phyloP scores from a whole-genome alignment of 179 eudicot genomes.

The Sideroxylon spinosum region DNA sequence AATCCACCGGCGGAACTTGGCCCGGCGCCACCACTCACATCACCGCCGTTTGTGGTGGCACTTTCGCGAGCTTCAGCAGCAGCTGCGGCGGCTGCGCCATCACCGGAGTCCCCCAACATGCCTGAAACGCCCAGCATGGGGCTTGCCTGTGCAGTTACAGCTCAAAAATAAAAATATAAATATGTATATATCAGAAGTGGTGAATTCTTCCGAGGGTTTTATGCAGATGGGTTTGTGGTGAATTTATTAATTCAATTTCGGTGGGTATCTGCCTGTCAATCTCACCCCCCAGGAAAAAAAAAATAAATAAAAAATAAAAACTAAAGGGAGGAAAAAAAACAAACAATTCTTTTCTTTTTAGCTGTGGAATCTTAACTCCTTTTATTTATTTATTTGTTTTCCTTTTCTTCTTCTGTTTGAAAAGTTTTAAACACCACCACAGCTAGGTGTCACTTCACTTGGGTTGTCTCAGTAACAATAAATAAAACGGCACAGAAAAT shows the following conservation, averaged over 20 bases:
- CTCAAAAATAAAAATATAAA: constrained; percentile 17
- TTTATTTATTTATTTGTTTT: background rate
- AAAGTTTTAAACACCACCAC: constrained; percentile 22
- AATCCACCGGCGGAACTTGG: constrained; percentile 9
- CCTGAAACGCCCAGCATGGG: constrained; percentile 15
- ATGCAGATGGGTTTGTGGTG: constrained; percentile 38
- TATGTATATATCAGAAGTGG: constrained; percentile 25
- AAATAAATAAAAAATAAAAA: constrained; percentile 6
- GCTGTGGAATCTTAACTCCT: constrained; percentile 28
- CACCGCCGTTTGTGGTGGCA: constrained; percentile 7
- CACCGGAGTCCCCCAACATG: constrained; percentile 20
- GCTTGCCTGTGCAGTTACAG: constrained; percentile 17
- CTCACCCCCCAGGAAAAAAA: constrained; percentile 24
- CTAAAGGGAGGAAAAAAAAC: background rate
- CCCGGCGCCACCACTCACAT: background rate
- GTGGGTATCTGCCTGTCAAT: constrained; percentile 63
- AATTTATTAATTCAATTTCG: constrained; percentile 40
- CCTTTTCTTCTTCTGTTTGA: constrained; percentile 10
- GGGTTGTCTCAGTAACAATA: constrained; percentile 22
- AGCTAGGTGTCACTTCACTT: constrained; percentile 16
- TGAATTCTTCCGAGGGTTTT: constrained; percentile 46
- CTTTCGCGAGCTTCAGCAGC: background rate
- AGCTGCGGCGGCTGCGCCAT: background rate
- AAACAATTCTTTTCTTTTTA: constrained; percentile 16
- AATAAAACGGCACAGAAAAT: constrained; percentile 14